A percentile compares a stretch with the other conserved stretches of the same genome.
phyloP scores from a whole-genome alignment of 108 stramenopile species.

The Schizochytrium sp. region DNA sequence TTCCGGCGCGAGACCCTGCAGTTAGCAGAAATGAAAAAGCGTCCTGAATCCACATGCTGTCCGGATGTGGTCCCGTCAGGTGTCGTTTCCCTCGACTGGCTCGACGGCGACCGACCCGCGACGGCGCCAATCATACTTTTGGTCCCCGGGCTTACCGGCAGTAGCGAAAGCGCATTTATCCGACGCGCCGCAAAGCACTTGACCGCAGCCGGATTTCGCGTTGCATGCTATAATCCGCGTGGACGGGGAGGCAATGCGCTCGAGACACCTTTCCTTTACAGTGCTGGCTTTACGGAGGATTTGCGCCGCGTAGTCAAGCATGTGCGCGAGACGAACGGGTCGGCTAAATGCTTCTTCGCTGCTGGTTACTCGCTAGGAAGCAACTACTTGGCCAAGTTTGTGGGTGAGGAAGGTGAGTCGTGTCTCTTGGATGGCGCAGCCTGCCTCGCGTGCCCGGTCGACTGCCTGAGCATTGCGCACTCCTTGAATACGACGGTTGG shows the following conservation, averaged over 20 bases:
- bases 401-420: not conserved
- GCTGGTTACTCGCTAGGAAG: constrained; percentile 1
- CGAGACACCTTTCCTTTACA: not conserved
- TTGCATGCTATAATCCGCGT: constrained; percentile 13
- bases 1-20: not conserved
- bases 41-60: not conserved
- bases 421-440: not conserved
- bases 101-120: not conserved
- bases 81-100: not conserved
- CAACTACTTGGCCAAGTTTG: constrained; percentile 9
- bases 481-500: not conserved
- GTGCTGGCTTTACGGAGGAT: not conserved
- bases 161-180: not conserved
- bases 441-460: not conserved
- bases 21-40: not conserved
- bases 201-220: not conserved
- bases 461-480: constrained; percentile 2
- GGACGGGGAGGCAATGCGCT: not conserved
- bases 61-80: not conserved
- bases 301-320: not conserved
- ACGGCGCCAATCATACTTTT: not conserved
- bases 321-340: not conserved
- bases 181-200: not conserved
- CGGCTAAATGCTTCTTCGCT: not conserved
- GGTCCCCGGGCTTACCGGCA: not conserved